A percentile compares a stretch with the other conserved stretches of the same genome.
phyloP scores from a whole-genome alignment of 2,329 filamentous ascomycete genomes.

The Pseudocercospora ulei region DNA sequence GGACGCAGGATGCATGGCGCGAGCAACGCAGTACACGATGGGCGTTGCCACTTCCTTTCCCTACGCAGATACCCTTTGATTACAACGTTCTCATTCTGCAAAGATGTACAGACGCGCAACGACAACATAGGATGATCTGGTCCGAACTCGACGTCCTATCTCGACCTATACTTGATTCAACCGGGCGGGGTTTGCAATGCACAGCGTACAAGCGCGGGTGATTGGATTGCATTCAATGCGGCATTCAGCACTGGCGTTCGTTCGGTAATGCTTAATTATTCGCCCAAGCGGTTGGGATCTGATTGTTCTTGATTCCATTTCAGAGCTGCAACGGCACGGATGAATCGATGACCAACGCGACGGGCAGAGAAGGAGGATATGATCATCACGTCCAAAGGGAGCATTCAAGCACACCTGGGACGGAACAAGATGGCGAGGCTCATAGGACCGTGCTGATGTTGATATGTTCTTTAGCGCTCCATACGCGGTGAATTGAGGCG shows the following conservation, averaged over 20 bases:
- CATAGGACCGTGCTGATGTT: slow-evolving; percentile 1
- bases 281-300: background rate
- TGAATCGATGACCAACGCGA: slow-evolving; percentile 3
- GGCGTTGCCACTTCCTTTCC: slow-evolving; percentile 10
- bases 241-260: slow-evolving; percentile 15
- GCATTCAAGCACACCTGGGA: slow-evolving; percentile 1
- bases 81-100: slow-evolving; percentile 9
- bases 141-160: slow-evolving; percentile 2
- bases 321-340: background rate
- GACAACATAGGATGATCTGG: slow-evolving; percentile 7
- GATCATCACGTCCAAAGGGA: background rate
- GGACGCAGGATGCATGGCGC: slow-evolving; percentile 14
- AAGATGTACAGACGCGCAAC: slow-evolving; percentile 14
- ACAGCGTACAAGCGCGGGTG: slow-evolving; percentile 11
- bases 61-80: slow-evolving; percentile 2
- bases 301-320: slow-evolving; percentile 1
- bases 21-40: slow-evolving; percentile 5
- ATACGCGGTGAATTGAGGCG: background rate
- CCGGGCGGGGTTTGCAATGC: slow-evolving; percentile 5
- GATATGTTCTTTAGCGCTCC: slow-evolving; percentile 5
- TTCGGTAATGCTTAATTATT: slow-evolving; percentile 15
- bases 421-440: background rate
- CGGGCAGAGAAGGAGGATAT: background rate
- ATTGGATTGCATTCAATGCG: slow-evolving; percentile 2
- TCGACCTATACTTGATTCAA: slow-evolving; percentile 1